These are phyloP conservation scores for Hylodesmum podocarpum DNA, from an alignment of 306 rosid genomes.

Conservation along the genomic window DNA sequence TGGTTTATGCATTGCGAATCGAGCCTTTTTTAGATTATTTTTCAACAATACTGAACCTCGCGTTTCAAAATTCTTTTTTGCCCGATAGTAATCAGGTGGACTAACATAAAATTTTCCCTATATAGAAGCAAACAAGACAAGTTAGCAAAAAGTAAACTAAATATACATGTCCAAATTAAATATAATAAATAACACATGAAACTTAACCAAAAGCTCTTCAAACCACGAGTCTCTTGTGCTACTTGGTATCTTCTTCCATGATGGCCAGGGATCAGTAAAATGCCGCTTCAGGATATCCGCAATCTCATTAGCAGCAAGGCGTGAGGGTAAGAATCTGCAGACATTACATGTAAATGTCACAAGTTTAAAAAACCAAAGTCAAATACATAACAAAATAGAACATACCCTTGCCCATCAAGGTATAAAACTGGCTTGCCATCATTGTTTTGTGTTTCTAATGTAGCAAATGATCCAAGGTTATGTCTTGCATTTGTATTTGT, in stretches of 20 bases:
- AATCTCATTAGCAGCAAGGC: not conserved
- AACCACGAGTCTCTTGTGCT: not conserved
- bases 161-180: too few species aligned
- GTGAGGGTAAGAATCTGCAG: constrained; percentile 1
- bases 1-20: not conserved
- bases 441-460: not conserved
- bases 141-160: too few species aligned
- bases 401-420: not conserved
- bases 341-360: not conserved
- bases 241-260: not conserved
- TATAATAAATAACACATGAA: too few species aligned
- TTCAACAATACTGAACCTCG: not conserved
- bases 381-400: not conserved
- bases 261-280: not conserved
- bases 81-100: not conserved
- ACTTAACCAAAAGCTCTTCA: not conserved
- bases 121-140: too few species aligned
- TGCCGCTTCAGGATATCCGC: not conserved
- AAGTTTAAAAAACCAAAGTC: not conserved
- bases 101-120: too few species aligned
- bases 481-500: not conserved
- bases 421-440: not conserved
- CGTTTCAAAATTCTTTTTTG: not conserved
- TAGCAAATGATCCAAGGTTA: not conserved
- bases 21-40: not conserved